Conservation (phyloP, 2,329 filamentous ascomycete species). For the Xylariales sp. region DNA sequence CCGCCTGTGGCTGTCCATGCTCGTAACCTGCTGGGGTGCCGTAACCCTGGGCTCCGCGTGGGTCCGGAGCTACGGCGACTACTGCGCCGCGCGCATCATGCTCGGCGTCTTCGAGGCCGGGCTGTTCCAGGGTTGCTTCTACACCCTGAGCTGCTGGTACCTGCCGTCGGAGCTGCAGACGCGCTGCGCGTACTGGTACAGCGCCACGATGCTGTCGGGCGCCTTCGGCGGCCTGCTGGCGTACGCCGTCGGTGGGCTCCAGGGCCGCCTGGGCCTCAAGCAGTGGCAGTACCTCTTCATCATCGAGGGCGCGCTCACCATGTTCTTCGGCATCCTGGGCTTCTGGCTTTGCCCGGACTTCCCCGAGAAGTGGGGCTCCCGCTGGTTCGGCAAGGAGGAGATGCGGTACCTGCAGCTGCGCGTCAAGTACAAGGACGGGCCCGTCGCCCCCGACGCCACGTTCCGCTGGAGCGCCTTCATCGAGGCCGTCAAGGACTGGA, state of each 20-base stretch:
- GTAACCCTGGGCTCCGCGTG: conserved; percentile 9
- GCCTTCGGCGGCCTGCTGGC: conserved; percentile 51
- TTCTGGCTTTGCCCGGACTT: too few relatives aligned
- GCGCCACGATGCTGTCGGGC: conserved; percentile 46
- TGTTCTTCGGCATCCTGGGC: conserved; percentile 52
- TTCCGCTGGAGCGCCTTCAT: conserved; percentile 32
- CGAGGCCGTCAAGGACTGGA: conserved; percentile 34
- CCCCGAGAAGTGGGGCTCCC: too few relatives aligned
- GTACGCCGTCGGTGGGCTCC: conserved; percentile 38
- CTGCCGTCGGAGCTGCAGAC: conserved; percentile 13
- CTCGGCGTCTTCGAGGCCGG: conserved; percentile 18
- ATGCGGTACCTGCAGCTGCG: conserved; percentile 36
- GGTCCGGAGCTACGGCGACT: conserved; percentile 10
- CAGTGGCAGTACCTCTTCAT: conserved; percentile 44
- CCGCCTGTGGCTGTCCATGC: conserved; percentile 16
- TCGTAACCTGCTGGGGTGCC: conserved; percentile 10
- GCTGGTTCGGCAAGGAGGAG: conserved; percentile 38
- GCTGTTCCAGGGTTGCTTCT: conserved; percentile 17
- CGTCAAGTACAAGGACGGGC: conserved; percentile 26
- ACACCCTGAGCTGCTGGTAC: conserved; percentile 18
- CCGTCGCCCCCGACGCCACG: conserved; percentile 23
- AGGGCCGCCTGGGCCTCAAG: conserved; percentile 39
- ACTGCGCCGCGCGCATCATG: conserved; percentile 11
- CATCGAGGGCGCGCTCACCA: conserved; percentile 52
- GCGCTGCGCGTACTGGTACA: conserved; percentile 20